phyloP scores from a whole-genome alignment of 2,329 filamentous ascomycete genomes.

The Phialophora chinensis region DNA sequence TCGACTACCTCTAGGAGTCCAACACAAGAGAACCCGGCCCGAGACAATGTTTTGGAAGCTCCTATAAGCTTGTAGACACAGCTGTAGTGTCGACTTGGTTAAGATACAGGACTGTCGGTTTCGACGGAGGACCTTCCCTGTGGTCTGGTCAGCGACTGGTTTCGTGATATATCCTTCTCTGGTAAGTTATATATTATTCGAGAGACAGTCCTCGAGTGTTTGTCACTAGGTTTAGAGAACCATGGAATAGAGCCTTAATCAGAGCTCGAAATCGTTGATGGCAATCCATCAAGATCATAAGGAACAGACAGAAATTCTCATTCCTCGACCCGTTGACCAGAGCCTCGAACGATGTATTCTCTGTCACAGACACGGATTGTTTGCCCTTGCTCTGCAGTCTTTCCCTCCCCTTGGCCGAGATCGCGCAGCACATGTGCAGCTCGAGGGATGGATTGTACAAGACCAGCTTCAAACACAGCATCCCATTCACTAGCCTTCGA shows the following conservation, averaged over 20 bases:
- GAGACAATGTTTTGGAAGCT: conserved; percentile 5
- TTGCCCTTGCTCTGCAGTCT: conserved; percentile 4
- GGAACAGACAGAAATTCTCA: neutral
- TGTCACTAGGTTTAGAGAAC: too few species aligned
- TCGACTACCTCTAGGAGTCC: neutral
- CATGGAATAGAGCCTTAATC: too few species aligned
- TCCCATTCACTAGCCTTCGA: neutral
- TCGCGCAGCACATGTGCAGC: conserved; percentile 5
- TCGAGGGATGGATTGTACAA: conserved; percentile 4
- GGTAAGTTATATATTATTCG: too few species aligned
- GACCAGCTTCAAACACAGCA: conserved; percentile 1
- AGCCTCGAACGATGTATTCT: too few species aligned
- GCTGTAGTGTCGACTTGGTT: neutral
- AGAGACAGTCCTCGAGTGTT: too few species aligned
- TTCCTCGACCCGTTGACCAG: neutral
- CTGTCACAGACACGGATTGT: neutral
- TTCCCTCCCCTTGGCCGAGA: neutral
- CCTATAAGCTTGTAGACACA: neutral
- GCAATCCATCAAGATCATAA: neutral
- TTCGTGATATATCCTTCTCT: too few species aligned
- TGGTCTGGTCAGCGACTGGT: neutral
- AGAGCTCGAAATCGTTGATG: conserved; percentile 2
- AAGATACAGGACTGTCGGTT: neutral
- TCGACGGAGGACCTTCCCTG: conserved; percentile 1
- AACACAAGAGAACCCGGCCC: too few species aligned